Percentiles rank a stretch among this genome's conserved stretches.
Conservation (phyloP, 2,329 filamentous ascomycete species). For the Neodidymelliopsis sp. region DNA sequence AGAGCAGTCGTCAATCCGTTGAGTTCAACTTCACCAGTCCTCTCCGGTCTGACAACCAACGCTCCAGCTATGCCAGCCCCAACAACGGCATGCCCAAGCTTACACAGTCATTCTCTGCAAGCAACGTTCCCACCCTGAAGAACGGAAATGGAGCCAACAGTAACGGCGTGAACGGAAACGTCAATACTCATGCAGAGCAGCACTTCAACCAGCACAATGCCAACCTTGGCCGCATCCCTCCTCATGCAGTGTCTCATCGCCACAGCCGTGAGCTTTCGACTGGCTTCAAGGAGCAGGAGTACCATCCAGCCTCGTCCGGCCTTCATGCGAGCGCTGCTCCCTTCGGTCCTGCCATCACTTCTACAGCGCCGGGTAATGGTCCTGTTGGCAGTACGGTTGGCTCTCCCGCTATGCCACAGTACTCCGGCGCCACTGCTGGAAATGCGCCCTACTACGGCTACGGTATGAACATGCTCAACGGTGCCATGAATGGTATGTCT, state of each 20-base stretch:
- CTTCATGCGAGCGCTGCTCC: constrained; percentile 81
- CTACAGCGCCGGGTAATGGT: constrained; percentile 31
- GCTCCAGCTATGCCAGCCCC: constrained; percentile 61
- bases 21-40: constrained; percentile 53
- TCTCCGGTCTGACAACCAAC: constrained; percentile 51
- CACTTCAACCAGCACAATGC: constrained; percentile 77
- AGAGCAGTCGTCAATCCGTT: constrained; percentile 57
- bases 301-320: constrained; percentile 71
- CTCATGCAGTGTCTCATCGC: constrained; percentile 69
- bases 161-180: constrained; percentile 31
- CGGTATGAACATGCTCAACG: constrained; percentile 68
- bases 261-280: constrained; percentile 76
- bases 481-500: constrained; percentile 71
- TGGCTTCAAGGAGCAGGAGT: constrained; percentile 55
- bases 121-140: constrained; percentile 87
- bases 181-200: constrained; percentile 64
- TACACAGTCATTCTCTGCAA: constrained; percentile 88
- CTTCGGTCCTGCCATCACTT: constrained; percentile 72
- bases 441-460: constrained; percentile 59
- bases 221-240: constrained; percentile 80
- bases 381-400: constrained; percentile 31
- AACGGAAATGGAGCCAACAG: constrained; percentile 60
- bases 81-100: constrained; percentile 73
- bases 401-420: constrained; percentile 45
- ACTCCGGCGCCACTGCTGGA: constrained; percentile 30